Evolutionary conservation across 176 grass and related monocot species (phyloP).

Genomic region (Aegilops umbellulata): DNA sequence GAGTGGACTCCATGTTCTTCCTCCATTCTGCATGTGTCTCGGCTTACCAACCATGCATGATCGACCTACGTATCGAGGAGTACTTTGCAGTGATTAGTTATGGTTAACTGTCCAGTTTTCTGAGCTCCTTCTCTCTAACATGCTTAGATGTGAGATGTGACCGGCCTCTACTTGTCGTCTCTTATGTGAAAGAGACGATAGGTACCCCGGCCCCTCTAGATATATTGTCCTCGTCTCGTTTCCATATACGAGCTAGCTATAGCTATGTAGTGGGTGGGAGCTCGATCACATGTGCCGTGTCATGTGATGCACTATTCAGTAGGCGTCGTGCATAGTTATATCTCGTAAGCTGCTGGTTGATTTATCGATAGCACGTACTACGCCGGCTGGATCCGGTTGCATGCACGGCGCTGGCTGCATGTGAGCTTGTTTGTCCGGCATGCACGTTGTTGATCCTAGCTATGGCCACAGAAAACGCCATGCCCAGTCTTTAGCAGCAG

Average conservation of each 20-base stretch:
- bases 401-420: not conserved
- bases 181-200: too few relatives aligned
- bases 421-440: slow-evolving; percentile 38
- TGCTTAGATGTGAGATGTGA: too few relatives aligned
- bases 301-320: not conserved
- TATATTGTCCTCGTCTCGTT: not conserved
- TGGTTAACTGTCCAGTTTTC: too few relatives aligned
- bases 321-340: not conserved
- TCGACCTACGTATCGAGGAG: too few relatives aligned
- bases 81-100: too few relatives aligned
- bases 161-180: too few relatives aligned
- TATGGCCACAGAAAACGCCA: not conserved
- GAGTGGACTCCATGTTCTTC: too few relatives aligned
- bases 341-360: too few relatives aligned
- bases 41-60: too few relatives aligned
- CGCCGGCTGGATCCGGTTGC: not conserved
- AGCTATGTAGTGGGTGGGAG: not conserved
- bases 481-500: not conserved
- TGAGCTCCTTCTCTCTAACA: too few relatives aligned
- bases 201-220: too few relatives aligned
- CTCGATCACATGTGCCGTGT: slow-evolving; percentile 33
- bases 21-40: too few relatives aligned
- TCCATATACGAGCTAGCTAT: not conserved
- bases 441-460: slow-evolving; percentile 26
- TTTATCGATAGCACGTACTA: not conserved